Base-by-base conservation (phyloP, 371 early-diverging fungal species). In the Mucor lusitanicus region DNA sequence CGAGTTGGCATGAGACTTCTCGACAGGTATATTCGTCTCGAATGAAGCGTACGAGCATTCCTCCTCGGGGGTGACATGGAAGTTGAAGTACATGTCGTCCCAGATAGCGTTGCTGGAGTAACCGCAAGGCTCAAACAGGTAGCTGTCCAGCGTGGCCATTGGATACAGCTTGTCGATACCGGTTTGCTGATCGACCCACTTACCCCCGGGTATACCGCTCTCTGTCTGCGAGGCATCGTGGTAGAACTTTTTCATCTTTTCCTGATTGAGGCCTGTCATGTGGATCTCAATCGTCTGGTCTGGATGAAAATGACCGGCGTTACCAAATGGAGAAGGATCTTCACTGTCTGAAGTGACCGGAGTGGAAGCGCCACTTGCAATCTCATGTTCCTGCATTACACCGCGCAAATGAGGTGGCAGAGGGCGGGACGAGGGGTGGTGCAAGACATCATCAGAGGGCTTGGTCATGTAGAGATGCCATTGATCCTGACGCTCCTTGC, bases 21-120 rank as follows among this genome's bases (percentile, higher is more conserved):
- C 63, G 32, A 91, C 85, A 15, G 95, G 92, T 59, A 96, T 87
- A 71, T 93, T 95, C 56, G 95, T 94, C 81, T 97, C 98, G 75
- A 97, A 96, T 44, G 94, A 94, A 39, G 98, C 98, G 72, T 97
- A 97, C n/a, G 97, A 96, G 88, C 95, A 97, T 67, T 87, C 82
- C 23, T 87, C 90, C 79, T 97, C 98, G n/a, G 98, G 98, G n/a
- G 98, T 97, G n/a, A 97, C 97, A 71, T 97, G 98, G 76, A 96
- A 91, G n/a, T 93, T 96, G 75, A 87, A 97, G 79, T 97, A 97
- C 66, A 91, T 86, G 42, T 87, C 90, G 13, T 83, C 78, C 65
- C 85, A 87, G n/a, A 97, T 76, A 4, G 92, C 96, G 72, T 97
- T 97, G 71, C 92, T 85, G 15, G 96, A 96, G 74, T 94, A 97